Evolutionary conservation across 2,329 filamentous ascomycete species (phyloP).

Genomic region (Calonectria fujianensis): DNA sequence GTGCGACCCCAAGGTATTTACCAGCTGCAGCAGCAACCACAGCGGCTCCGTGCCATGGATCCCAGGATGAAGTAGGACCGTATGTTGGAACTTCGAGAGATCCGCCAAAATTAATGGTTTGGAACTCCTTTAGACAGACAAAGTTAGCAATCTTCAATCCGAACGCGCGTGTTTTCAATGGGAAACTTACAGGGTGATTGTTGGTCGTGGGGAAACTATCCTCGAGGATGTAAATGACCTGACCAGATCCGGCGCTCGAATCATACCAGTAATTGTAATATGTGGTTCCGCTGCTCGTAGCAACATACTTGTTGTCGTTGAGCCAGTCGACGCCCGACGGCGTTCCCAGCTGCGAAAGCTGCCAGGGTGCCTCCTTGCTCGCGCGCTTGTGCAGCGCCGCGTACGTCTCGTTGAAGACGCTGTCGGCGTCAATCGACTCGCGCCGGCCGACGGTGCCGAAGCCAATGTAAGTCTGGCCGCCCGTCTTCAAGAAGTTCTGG

Average conservation of each 20-base stretch:
- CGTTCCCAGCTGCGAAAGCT: slow-evolving; percentile 11
- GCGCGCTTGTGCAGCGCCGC: neutral
- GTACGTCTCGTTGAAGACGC: neutral
- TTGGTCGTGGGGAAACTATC: neutral
- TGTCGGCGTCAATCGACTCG: neutral
- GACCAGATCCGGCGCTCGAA: slow-evolving; percentile 6
- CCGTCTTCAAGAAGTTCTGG: slow-evolving; percentile 24
- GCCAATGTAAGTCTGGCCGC: neutral
- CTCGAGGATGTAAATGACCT: slow-evolving; percentile 17
- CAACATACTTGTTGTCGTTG: slow-evolving; percentile 12
- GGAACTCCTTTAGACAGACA: neutral
- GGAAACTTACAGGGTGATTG: neutral
- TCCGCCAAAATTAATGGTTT: slow-evolving; percentile 5
- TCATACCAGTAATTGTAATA: slow-evolving; percentile 22
- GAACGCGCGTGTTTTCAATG: no score
- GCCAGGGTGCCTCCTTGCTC: slow-evolving; percentile 5
- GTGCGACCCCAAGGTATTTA: neutral
- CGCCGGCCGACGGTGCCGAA: slow-evolving; percentile 7
- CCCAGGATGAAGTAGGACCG: neutral
- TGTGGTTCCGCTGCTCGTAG: neutral
- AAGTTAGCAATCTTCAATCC: neutral
- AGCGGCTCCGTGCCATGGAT: slow-evolving; percentile 8
- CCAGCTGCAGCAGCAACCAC: slow-evolving; percentile 9
- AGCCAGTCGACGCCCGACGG: slow-evolving; percentile 12
- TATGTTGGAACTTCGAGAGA: slow-evolving; percentile 4